Evolutionary conservation across 805 yeast species (phyloP), one percentile per base, ranked within the genome.

Genomic region (Hanseniaspora jakobsenii): DNA sequence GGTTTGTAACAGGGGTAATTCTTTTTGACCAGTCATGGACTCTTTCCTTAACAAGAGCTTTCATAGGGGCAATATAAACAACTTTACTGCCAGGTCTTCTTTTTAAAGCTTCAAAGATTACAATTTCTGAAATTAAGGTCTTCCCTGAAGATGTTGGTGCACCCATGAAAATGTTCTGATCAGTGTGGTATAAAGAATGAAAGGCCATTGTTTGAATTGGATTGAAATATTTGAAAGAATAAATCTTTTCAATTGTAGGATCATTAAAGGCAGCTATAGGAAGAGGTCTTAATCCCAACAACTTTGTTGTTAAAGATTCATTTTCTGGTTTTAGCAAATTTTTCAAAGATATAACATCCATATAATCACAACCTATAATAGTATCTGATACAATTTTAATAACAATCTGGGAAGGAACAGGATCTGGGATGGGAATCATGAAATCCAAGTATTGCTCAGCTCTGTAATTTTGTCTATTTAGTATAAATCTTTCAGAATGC

Each of bases 101-200:
- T 36, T 71, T 74, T 59, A 89, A 81, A 0, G 98, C 96, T 58
- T 86, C 89, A 96, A 97, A 91, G 13, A 91, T 83, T 0, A 97
- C 97, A 46, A 91, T 63, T 57, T 91, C 99, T 0, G 97, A 95
- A 23, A 93, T 97, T 27, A 91, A 81, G 0, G 98, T 91, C 61
- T 91, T 91, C 52, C 99, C 99, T 0, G 96, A 89, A 19, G 98
- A 98, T 2, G 98, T 91, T 2, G 99, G 99, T 0, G 97, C 86
- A 8, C 99, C 99, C 36, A 91, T 83, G 60, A 91, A 82, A 0
- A 81, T 87, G 58, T 81, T 82, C 1, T 80, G 71, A 50, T 81
- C 74, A 1, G 80, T 65, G 59, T 91, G 77, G 63, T 87, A 91
- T 36, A 91, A 63, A 0, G 95, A 74, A 57, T 87, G 94, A 64